Conservation (phyloP, 208 protist genomes). For the Trypanosoma platydactyli region DNA sequence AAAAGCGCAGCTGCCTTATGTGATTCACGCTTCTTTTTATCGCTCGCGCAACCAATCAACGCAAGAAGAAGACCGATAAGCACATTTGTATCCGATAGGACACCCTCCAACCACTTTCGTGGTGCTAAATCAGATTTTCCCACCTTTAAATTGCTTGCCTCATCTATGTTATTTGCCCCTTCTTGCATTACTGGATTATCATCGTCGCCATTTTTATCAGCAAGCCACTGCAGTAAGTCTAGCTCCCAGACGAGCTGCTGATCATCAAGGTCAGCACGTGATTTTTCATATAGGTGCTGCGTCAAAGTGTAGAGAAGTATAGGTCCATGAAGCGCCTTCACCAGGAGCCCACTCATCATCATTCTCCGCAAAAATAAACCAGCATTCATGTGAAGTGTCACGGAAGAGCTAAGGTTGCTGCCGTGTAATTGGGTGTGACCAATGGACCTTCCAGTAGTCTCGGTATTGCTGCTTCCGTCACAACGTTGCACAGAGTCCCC, state of each 20-base stretch:
- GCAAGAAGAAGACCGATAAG: slow-evolving; percentile 5
- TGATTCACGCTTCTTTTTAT: not conserved
- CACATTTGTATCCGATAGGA: slow-evolving; percentile 9
- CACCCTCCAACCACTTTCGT: slow-evolving; percentile 2
- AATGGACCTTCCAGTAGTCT: not conserved
- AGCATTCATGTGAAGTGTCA: slow-evolving; percentile 6
- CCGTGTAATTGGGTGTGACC: not conserved
- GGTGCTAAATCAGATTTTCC: not conserved
- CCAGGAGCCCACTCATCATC: slow-evolving; percentile 16
- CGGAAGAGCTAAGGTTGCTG: not conserved
- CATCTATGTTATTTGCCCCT: not conserved
- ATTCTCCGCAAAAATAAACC: slow-evolving; percentile 13
- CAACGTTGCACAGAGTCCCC: not conserved
- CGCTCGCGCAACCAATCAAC: slow-evolving; percentile 6
- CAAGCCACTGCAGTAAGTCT: slow-evolving; percentile 22
- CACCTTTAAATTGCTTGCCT: not conserved
- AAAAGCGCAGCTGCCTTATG: slow-evolving; percentile 10
- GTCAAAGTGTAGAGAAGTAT: slow-evolving; percentile 29
- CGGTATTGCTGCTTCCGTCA: not conserved
- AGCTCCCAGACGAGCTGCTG: slow-evolving; percentile 14
- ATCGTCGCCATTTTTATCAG: not conserved
- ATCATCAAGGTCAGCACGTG: not conserved
- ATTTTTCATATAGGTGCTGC: slow-evolving; percentile 21
- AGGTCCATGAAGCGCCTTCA: slow-evolving; percentile 22
- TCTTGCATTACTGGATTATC: not conserved